A percentile compares a stretch with the other conserved stretches of the same genome.
Evolutionary conservation across 78 protist genomes (phyloP).

Genomic region (Dictyostelium purpureum): DNA sequence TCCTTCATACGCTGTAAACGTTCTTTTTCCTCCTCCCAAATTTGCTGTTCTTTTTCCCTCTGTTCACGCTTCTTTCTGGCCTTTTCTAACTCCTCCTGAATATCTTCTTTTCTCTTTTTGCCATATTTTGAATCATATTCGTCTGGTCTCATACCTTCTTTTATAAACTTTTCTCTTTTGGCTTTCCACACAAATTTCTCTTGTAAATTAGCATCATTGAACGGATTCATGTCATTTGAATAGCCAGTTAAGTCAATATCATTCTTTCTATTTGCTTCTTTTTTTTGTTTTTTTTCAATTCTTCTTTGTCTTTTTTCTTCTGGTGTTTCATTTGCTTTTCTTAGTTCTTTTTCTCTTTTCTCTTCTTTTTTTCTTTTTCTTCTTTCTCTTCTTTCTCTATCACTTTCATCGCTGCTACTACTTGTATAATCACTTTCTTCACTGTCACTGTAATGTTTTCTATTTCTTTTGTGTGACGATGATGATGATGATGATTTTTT

Average conservation of each 20-base stretch:
- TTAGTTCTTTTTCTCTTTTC: constrained; percentile 11
- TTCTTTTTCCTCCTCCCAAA: constrained; percentile 83
- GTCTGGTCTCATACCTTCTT: constrained; percentile 10
- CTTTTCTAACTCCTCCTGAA: constrained; percentile 81
- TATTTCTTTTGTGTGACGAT: background rate
- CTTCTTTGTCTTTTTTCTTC: constrained; percentile 73
- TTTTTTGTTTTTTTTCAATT: constrained; percentile 59
- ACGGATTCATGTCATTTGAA: constrained; percentile 88
- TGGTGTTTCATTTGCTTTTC: constrained; percentile 75
- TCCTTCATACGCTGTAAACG: constrained; percentile 67
- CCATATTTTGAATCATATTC: constrained; percentile 22
- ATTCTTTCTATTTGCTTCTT: constrained; percentile 47
- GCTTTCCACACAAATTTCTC: constrained; percentile 92
- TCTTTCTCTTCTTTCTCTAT: constrained; percentile 33
- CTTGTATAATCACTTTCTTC: background rate
- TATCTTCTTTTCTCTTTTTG: constrained; percentile 23
- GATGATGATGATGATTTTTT: constrained; percentile 5
- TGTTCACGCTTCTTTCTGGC: constrained; percentile 86
- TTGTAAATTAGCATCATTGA: constrained; percentile 85
- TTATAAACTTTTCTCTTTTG: constrained; percentile 60
- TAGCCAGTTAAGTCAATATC: constrained; percentile 82
- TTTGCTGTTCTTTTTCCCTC: constrained; percentile 86
- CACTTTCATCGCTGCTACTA: background rate
- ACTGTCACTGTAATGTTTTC: constrained; percentile 3
- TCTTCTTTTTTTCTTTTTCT: constrained; percentile 26